Percentiles rank a stretch among this genome's conserved stretches.
phyloP scores from a whole-genome alignment of 176 grass and related monocot species.

The Dendrocalamus sinicus region DNA sequence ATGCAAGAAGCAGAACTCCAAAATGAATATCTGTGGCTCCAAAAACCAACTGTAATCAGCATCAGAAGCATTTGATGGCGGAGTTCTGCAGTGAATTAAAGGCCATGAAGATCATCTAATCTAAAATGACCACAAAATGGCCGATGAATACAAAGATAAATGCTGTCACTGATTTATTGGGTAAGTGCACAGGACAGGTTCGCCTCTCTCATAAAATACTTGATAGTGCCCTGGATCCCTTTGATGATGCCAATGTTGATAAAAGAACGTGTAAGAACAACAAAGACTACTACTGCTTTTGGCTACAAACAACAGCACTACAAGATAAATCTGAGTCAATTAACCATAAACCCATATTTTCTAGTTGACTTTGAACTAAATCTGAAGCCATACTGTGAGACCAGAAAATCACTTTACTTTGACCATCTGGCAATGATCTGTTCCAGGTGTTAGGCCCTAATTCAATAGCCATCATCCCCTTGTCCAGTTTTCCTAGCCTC shows the following conservation, averaged over 20 bases:
- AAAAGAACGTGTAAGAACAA: slow-evolving; percentile 32
- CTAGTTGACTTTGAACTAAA: slow-evolving; percentile 68
- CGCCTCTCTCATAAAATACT: slow-evolving; percentile 2
- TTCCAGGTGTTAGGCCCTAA: slow-evolving; percentile 52
- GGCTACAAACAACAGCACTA: slow-evolving; percentile 73
- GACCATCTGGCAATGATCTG: slow-evolving; percentile 31
- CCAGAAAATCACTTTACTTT: slow-evolving; percentile 71
- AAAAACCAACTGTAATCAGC: slow-evolving; percentile 9
- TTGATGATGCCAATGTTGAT: slow-evolving; percentile 18
- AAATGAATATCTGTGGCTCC: slow-evolving; percentile 10
- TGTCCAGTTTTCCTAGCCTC: slow-evolving; percentile 59
- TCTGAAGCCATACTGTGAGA: slow-evolving; percentile 34
- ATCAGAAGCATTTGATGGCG: slow-evolving; percentile 4
- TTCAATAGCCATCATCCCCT: slow-evolving; percentile 43
- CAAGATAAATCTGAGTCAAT: slow-evolving; percentile 86
- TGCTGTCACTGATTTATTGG: slow-evolving; percentile 22
- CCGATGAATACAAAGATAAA: slow-evolving; percentile 7
- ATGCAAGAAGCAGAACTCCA: slow-evolving; percentile 1
- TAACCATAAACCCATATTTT: slow-evolving; percentile 70
- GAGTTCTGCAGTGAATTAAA: slow-evolving; percentile 8
- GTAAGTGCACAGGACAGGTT: not conserved
- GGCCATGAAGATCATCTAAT: slow-evolving; percentile 2
- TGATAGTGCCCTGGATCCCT: slow-evolving; percentile 15
- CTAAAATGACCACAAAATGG: slow-evolving; percentile 3
- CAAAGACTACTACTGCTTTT: slow-evolving; percentile 38